Base-by-base conservation (phyloP, 345 rosid genomes). In the Carallia brachiata region DNA sequence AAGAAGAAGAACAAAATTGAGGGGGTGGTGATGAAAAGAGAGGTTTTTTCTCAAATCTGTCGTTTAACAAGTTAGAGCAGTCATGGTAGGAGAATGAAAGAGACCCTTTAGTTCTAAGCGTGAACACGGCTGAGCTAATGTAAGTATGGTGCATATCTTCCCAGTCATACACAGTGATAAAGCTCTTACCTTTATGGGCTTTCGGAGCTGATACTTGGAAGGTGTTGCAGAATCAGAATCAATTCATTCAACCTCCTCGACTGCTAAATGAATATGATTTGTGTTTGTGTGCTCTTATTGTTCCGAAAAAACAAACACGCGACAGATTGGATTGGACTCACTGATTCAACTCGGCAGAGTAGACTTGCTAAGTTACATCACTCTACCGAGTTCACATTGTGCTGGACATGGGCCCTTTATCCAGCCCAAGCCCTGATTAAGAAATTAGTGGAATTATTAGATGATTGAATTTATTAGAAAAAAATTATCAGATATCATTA, bases 61-160 rank as follows among this genome's bases (percentile, higher is more conserved):
- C 86, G 67, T 74, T 75, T 18, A 79, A 69, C 55, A 75, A 76
- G 80, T 74, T 81, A 76, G 79, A 76, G 79, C 74, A 78, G 61
- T 87, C 96, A 19, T 82, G 71, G 77, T 75, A 81, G 37, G 90
- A 79, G 79, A 85, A 73, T 19, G 86, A 69, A 60, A 79, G 75
- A 70, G 85, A 73, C 62, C 86, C 90, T 60, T 75, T 80, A 54
- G 66, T 65, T 70, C 84, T 70, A 67, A 86, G 77, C 6, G 89
- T 76, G 62, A 86, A 65, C 37, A 77, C 36, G 65, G 79, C 60
- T 52, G 93, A 87, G 81, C 77, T 83, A 69, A 79, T 34, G 68
- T 78, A 88, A 71, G 86, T 62, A 73, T 80, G 69, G 75, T 83
- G 77, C 93, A 88, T 88, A 8, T 39, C 72, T 60, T 62, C 39